These are phyloP conservation scores for Cystofilobasidium capitatum DNA, from an alignment of 768 basidiomycete genomes.

Conservation along the genomic window DNA sequence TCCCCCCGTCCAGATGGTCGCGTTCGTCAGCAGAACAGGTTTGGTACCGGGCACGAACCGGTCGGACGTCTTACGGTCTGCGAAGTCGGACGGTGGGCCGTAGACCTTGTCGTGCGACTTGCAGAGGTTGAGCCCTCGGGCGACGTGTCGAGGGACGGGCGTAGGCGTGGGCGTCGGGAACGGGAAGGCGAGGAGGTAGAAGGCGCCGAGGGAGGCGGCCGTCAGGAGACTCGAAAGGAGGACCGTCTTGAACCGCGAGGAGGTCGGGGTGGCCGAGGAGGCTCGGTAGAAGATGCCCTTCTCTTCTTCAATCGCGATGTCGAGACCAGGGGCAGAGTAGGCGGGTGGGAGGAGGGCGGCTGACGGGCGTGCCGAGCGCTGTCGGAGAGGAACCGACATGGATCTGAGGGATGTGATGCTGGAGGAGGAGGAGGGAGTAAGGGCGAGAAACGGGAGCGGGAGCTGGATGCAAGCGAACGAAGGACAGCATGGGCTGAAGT, in stretches of 20 bases:
- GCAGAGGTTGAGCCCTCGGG: slow-evolving; percentile 35
- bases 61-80: slow-evolving; percentile 32
- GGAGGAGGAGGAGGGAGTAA: background rate
- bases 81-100: slow-evolving; percentile 31
- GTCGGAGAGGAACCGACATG: background rate
- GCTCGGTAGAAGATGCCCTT: background rate
- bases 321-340: background rate
- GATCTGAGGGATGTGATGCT: background rate
- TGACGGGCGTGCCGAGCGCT: background rate
- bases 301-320: background rate
- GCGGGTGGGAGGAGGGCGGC: background rate
- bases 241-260: background rate
- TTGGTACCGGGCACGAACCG: slow-evolving; percentile 45
- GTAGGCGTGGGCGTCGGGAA: background rate
- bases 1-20: slow-evolving; percentile 67
- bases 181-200: slow-evolving; percentile 4
- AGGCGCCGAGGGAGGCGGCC: background rate
- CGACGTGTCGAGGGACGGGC: background rate
- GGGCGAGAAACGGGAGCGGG: background rate
- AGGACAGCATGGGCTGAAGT: no score
- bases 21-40: slow-evolving; percentile 55
- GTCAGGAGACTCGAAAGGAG: background rate
- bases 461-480: background rate
- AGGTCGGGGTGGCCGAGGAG: background rate
- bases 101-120: slow-evolving; percentile 32